Base-by-base conservation (phyloP, 257 asterid species). In the Ilex asprella region DNA sequence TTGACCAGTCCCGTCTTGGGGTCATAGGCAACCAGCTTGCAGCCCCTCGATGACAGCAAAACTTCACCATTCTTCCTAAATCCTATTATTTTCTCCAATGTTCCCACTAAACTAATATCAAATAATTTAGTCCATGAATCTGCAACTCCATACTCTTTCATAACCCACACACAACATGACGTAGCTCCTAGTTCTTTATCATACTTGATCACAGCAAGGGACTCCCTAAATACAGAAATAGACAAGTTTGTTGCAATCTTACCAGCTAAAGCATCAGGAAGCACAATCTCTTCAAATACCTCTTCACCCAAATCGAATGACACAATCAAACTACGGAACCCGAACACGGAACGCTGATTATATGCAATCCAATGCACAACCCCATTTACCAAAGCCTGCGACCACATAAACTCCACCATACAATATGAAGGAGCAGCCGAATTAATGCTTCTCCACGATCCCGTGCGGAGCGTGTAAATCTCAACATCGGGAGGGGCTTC, bases 161-260 rank as follows among this genome's bases (percentile, higher is more conserved):
- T 79, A 29, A 67, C 70, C 82, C 78, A 76, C 6, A 79, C 64
- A 35, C 55, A 32, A 64, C 67, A 73, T 12, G 71, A n/a, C 54
- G 54, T 39, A 39, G 63, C 39, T 41, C 58, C 57, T 0, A 59
- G 43, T 4, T 65, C 65, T 3, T 61, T 63, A 7, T 70, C 67
- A 50, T 70, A 50, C 2, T 32, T 61, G 15, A 63, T 50, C 13
- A 75, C 55, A 9, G 70, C 79, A 52, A 79, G 61, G 2, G 53
- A 49, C 12, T 61, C 73, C 15, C 55, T 10, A 12, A 55, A 7
- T 32, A 49, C 65, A 0, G 44, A 46, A 9, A 59, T 31, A 12
- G 27, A 13, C 56, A 74, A 43, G 46, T 76, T 65, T n/a, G 61
- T 31, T 2, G 80, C 61, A 39, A 67, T 29, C 57, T 59, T 59